Evolutionary conservation across 176 grass and related monocot genomes (phyloP), one percentile per base, ranked within the genome.

Genomic region (Oryza australiensis): DNA sequence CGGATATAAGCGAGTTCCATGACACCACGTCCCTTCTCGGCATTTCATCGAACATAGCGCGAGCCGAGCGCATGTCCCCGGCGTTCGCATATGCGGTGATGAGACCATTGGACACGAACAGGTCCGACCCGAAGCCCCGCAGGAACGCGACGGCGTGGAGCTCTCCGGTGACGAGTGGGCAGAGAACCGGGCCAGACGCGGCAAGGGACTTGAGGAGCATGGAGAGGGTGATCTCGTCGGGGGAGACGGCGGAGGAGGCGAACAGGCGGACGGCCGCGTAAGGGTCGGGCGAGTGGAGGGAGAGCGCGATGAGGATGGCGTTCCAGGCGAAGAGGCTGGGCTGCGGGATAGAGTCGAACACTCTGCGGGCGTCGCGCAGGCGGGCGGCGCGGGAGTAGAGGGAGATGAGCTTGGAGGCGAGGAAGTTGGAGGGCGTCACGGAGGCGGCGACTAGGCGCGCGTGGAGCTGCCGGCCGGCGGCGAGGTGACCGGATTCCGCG

Each of bases 241-340:
- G 87, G 27, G 29, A 71, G 26, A 94, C n/a, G 57, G 42, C 62
- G 37, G 84, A 91, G 45, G 81, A 13, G 16, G 89, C 81, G 77
- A 85, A 94, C 42, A 89, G 64, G 73, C 89, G 81, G 43, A 87
- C n/a, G 5, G 89, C 84, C 1, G 82, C 70, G 43, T 74, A 62
- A 59, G 84, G 86, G 2, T 79, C 68, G 4, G 84, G 87, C 15
- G 84, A 86, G 84, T 94, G 92, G 45, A 91, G 81, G 13, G 84
- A 86, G 22, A 89, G 81, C 15, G 92, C 84, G 38, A 94, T 86
- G 84, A 94, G 87, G 73, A 94, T 82, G 62, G 89, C 84, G 78
- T 94, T 94, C 89, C 92, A 94, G 64, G 89, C 64, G 70, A 94
- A 94, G 74, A 94, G 55, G 74, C 48, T 94, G 51, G 82, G 87